phyloP scores from a whole-genome alignment of 2,329 filamentous ascomycete genomes.

The Sclerotinia subarctica region DNA sequence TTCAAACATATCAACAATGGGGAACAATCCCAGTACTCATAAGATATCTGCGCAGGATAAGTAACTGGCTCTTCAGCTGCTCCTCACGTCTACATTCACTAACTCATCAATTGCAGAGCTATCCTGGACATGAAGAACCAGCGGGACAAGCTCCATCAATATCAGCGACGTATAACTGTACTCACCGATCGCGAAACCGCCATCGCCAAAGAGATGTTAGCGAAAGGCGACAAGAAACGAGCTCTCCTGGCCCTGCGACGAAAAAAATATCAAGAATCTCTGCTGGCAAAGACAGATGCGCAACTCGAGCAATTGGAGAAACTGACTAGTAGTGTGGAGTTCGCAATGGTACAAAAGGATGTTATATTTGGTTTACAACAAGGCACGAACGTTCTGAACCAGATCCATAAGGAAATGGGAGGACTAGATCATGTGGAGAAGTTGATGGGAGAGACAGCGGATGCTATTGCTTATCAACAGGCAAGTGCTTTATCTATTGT shows the following conservation, averaged over 20 bases:
- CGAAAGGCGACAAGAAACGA: slow-evolving; percentile 71
- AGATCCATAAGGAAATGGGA: slow-evolving; percentile 95
- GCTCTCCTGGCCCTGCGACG: slow-evolving; percentile 85
- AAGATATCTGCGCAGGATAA: slow-evolving; percentile 81
- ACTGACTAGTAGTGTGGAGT: slow-evolving; percentile 85
- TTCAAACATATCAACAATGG: slow-evolving; percentile 47
- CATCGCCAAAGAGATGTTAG: slow-evolving; percentile 79
- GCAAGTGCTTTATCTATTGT: slow-evolving; percentile 46
- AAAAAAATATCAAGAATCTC: slow-evolving; percentile 94
- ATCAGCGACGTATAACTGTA: slow-evolving; percentile 83
- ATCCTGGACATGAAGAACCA: slow-evolving; percentile 98
- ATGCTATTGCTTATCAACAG: slow-evolving; percentile 87
- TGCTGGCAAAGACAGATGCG: slow-evolving; percentile 83
- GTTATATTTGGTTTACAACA: slow-evolving; percentile 89
- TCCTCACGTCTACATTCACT: background rate
- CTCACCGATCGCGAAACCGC: slow-evolving; percentile 85
- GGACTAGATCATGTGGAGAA: slow-evolving; percentile 92
- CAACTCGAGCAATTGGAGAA: slow-evolving; percentile 94
- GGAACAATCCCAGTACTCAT: slow-evolving; percentile 59
- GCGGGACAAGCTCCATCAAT: slow-evolving; percentile 94
- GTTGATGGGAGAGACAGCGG: slow-evolving; percentile 87
- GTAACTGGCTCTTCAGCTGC: slow-evolving; percentile 48
- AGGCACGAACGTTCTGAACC: slow-evolving; percentile 81
- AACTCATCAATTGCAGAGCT: slow-evolving; percentile 55
- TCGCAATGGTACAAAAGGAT: slow-evolving; percentile 95